Conservation (phyloP, 805 yeast species). For the Kodamaea kaohsiungensis region DNA sequence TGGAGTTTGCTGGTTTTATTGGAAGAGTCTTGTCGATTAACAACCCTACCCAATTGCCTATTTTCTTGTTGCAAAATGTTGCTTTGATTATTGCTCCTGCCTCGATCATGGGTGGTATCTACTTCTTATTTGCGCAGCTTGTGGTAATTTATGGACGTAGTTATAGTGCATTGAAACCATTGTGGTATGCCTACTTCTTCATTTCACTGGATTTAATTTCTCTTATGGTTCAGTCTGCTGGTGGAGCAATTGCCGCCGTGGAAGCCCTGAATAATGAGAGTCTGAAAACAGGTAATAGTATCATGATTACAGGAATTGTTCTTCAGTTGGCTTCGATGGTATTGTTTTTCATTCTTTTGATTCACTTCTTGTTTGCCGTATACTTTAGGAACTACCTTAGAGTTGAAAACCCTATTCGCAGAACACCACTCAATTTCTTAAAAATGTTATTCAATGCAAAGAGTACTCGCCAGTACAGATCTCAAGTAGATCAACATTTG, state of each 20-base stretch:
- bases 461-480: constrained; percentile 2
- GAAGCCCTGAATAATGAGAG: constrained; percentile 9
- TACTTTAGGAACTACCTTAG: constrained; percentile 21
- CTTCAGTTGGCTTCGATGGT: constrained; percentile 24
- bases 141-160: constrained; percentile 10
- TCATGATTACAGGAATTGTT: constrained; percentile 22
- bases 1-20: constrained; percentile 14
- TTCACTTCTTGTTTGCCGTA: constrained; percentile 17
- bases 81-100: constrained; percentile 15
- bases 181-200: constrained; percentile 16
- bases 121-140: constrained; percentile 14
- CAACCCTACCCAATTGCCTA: constrained; percentile 3
- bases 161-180: constrained; percentile 12
- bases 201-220: constrained; percentile 14
- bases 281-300: constrained; percentile 16
- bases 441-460: constrained; percentile 10
- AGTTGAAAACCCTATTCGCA: constrained; percentile 1
- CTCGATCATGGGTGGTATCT: constrained; percentile 16
- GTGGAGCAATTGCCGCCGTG: constrained; percentile 19
- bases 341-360: constrained; percentile 19
- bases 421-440: constrained; percentile 5
- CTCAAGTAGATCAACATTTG: constrained; percentile 11
- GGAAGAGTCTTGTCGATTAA: constrained; percentile 10
- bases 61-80: constrained; percentile 11
- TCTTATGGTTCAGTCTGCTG: constrained; percentile 21